A percentile compares a stretch with the other conserved stretches of the same genome.
phyloP scores from a whole-genome alignment of 1,139 yeast species.

The Taphrina pruni region DNA sequence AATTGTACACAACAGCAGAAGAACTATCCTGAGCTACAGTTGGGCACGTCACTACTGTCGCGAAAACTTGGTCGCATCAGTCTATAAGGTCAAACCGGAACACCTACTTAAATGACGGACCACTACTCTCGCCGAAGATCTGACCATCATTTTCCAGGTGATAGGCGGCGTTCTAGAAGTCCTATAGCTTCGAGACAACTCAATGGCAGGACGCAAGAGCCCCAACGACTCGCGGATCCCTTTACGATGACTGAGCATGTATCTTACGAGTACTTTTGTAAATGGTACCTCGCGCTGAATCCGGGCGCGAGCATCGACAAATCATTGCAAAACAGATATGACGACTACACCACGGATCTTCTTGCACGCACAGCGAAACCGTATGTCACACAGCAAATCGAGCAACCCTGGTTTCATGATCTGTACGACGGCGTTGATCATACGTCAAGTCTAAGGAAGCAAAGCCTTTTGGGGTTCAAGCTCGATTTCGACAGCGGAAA shows the following conservation, averaged over 20 bases:
- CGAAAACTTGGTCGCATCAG: not conserved
- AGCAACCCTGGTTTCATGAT: constrained; percentile 46
- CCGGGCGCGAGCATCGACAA: constrained; percentile 36
- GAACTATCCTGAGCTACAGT: not conserved
- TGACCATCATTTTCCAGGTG: not conserved
- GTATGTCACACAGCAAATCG: constrained; percentile 45
- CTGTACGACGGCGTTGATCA: constrained; percentile 41
- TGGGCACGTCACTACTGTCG: not conserved
- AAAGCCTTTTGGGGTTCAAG: constrained; percentile 36
- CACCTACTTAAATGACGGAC: not conserved
- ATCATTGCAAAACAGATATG: constrained; percentile 41
- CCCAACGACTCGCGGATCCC: constrained; percentile 39
- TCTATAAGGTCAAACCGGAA: not conserved
- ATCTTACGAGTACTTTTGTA: constrained; percentile 40
- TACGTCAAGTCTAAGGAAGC: constrained; percentile 24
- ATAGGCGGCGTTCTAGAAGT: constrained; percentile 24
- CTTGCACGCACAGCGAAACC: constrained; percentile 46
- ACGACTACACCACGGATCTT: constrained; percentile 45
- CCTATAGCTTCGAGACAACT: not conserved
- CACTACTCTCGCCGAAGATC: constrained; percentile 11
- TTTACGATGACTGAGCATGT: constrained; percentile 37
- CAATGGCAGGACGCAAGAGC: constrained; percentile 9
- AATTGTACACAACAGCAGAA: too few species aligned
- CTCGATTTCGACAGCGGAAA: constrained; percentile 41
- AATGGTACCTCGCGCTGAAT: constrained; percentile 41